Conservation (phyloP, 139 green algal genomes). For the Medakamo hakoo region DNA sequence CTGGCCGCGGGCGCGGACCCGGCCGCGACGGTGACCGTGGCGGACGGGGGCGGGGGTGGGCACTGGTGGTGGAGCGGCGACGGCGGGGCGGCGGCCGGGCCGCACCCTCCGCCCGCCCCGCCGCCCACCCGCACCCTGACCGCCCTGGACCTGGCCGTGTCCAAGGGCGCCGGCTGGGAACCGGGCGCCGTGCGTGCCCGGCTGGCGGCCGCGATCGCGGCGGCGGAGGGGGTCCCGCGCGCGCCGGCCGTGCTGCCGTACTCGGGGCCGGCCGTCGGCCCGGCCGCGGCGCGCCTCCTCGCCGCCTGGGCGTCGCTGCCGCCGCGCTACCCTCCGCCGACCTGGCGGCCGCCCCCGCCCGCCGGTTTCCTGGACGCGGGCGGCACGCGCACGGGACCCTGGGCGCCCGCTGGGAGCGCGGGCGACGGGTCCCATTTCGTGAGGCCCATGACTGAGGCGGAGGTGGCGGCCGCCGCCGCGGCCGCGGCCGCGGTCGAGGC, state of each 20-base stretch:
- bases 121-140: background rate
- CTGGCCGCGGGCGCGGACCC: slow-evolving; percentile 19
- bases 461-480: slow-evolving; percentile 3
- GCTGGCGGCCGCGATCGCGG: background rate
- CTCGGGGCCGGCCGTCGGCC: too few relatives aligned
- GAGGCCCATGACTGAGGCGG: slow-evolving; percentile 13
- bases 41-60: background rate
- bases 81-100: slow-evolving; percentile 4
- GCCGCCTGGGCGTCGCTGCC: slow-evolving; percentile 5
- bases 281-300: background rate
- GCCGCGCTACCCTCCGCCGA: slow-evolving; percentile 9
- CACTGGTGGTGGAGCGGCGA: background rate
- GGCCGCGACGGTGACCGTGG: background rate
- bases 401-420: slow-evolving; percentile 8
- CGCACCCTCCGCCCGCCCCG: background rate
- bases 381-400: slow-evolving; percentile 12
- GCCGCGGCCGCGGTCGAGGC: background rate
- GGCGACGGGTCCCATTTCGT: slow-evolving; percentile 11
- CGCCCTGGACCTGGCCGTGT: background rate
- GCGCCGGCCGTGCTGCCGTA: background rate
- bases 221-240: background rate
- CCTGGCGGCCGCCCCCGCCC: slow-evolving; percentile 18
- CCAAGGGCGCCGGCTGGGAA: slow-evolving; percentile 13
- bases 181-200: slow-evolving; percentile 7
- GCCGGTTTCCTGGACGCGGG: slow-evolving; percentile 13